Evolutionary conservation across 768 basidiomycete species (phyloP).

Genomic region (Clitopilus passeckerianus): DNA sequence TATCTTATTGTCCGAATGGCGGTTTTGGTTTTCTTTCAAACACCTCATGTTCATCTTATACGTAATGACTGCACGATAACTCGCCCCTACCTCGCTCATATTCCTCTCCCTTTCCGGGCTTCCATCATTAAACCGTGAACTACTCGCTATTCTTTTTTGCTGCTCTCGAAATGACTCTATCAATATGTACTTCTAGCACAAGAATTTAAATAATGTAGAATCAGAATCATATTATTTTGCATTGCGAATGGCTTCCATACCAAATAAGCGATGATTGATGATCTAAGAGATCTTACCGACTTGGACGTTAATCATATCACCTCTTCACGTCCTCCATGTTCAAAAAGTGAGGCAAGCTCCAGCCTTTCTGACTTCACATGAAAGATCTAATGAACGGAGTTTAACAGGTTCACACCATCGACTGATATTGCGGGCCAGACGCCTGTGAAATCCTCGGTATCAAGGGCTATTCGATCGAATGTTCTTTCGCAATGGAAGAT

Average conservation of each 20-base stretch:
- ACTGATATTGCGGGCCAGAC: constrained; percentile 88
- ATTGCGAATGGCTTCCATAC: constrained; percentile 2
- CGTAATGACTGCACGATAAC: background rate
- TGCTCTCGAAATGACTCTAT: constrained; percentile 24
- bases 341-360: constrained; percentile 55
- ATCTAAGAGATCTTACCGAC: background rate
- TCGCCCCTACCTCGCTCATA: constrained; percentile 17
- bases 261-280: background rate
- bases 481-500: constrained; percentile 84
- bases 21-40: constrained; percentile 4
- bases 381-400: constrained; percentile 4
- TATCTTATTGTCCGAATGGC: constrained; percentile 2
- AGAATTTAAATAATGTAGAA: constrained; percentile 36
- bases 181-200: constrained; percentile 38
- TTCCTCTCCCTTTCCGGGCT: constrained; percentile 19
- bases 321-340: constrained; percentile 42
- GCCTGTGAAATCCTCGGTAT: constrained; percentile 89
- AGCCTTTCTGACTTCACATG: constrained; percentile 2
- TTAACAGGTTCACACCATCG: constrained; percentile 58
- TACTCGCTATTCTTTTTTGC: constrained; percentile 14
- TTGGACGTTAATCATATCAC: background rate
- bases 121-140: constrained; percentile 21
- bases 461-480: constrained; percentile 78
- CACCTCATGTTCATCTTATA: background rate
- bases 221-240: constrained; percentile 2